These are phyloP conservation scores for Trichoderma atroviride DNA, from an alignment of 2,329 filamentous ascomycete species.

Conservation along the genomic window DNA sequence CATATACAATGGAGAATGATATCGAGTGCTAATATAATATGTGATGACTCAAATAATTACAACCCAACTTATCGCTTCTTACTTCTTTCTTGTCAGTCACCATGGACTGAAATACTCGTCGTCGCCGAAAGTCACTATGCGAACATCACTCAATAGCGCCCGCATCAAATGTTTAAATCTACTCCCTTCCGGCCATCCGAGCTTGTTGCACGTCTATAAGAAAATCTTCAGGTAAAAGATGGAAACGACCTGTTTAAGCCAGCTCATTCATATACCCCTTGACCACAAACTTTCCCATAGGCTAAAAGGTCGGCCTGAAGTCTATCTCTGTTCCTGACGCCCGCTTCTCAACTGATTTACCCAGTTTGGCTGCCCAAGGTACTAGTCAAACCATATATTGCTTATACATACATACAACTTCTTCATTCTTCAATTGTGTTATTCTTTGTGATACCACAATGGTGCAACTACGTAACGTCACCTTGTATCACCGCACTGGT, in stretches of 20 bases:
- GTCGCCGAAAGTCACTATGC: neutral
- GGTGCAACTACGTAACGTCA: neutral
- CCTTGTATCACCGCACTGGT: neutral
- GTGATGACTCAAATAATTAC: neutral
- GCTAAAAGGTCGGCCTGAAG: neutral
- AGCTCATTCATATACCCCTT: neutral
- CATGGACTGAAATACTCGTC: neutral
- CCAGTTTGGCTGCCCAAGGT: neutral
- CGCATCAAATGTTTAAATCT: neutral
- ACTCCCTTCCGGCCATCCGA: constrained; percentile 5
- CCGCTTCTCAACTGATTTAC: neutral
- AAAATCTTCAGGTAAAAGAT: no score
- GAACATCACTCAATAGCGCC: neutral
- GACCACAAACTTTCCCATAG: neutral
- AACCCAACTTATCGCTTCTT: no score
- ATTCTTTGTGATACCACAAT: neutral
- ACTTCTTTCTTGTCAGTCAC: neutral
- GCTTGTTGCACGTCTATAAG: neutral
- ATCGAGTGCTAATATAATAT: neutral
- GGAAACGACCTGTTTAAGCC: neutral
- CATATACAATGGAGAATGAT: neutral
- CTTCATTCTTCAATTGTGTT: neutral
- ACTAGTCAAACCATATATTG: neutral
- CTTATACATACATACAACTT: neutral
- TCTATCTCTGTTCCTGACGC: neutral